phyloP scores from a whole-genome alignment of 129 eudicot species.

The Escallonia herrerae region DNA sequence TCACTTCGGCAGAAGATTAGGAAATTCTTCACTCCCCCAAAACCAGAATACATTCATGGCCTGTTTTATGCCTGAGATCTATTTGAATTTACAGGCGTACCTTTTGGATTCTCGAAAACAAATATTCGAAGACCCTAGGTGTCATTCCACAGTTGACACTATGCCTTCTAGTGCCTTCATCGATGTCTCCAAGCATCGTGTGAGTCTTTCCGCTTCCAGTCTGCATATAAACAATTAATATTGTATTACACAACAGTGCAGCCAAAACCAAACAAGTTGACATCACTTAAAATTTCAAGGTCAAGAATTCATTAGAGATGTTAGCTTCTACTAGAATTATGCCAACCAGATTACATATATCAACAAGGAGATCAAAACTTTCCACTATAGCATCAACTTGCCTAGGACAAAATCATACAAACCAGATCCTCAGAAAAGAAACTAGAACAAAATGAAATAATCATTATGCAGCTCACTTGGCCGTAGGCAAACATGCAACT shows the following conservation, averaged over 20 bases:
- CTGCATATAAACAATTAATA: slow-evolving; percentile 29
- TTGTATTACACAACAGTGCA: background rate
- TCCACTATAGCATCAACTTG: too few species aligned
- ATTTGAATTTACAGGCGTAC: slow-evolving; percentile 32
- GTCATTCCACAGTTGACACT: slow-evolving; percentile 99
- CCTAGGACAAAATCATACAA: too few species aligned
- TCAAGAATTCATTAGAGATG: background rate
- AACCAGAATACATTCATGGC: too few species aligned
- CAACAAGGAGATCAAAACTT: too few species aligned
- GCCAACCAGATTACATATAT: too few species aligned
- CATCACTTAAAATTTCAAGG: background rate
- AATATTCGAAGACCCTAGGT: slow-evolving; percentile 90
- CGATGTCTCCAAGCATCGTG: slow-evolving; percentile 98
- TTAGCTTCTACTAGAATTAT: background rate
- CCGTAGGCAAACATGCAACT: slow-evolving; percentile 99
- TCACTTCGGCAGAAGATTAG: too few species aligned
- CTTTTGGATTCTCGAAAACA: slow-evolving; percentile 95
- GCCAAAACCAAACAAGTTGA: background rate
- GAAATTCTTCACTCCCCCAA: too few species aligned
- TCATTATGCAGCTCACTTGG: slow-evolving; percentile 53
- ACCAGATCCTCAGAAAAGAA: background rate
- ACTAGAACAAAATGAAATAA: background rate
- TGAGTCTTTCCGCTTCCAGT: slow-evolving; percentile 99
- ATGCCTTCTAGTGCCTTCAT: slow-evolving; percentile 88
- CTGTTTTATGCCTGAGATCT: too few species aligned